Evolutionary conservation across 2,329 filamentous ascomycete genomes (phyloP), one percentile per base, ranked within the genome.

Genomic region (Trichoderma sp.): DNA sequence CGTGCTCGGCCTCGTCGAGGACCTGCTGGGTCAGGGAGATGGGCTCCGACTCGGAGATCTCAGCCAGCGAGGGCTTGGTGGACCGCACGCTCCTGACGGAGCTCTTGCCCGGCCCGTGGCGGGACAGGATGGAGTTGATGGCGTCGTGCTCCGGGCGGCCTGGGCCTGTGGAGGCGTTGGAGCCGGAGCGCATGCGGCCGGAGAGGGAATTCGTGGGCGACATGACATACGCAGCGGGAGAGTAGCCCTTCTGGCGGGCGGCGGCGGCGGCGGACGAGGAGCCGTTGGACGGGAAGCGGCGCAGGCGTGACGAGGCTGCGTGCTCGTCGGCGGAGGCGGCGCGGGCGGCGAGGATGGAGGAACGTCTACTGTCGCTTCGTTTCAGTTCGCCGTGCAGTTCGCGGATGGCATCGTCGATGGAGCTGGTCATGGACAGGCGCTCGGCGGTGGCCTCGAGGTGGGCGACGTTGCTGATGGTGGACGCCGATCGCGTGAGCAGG

Each of bases 391-490:
- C 83, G 79, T 92, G 89, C 72, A 93, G 83, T 75, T 91, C 88
- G 70, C 91, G 87, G 74, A 94, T 94, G 73, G 92, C 91, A 81
- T 92, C 88, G 74, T 91, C 91, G 75, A 94, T 91, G 71, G 92
- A 92, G 71, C 89, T 92, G 68, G 89, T 90, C 82, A 87, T 87
- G 73, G 90, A 92, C 78, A 94, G 83, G 72, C 89, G 86, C 79
- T 94, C 91, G 60, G 92, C 92, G 13, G 89, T 90, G 72, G 91
- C 89, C 79, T 95, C 92, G 71, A 94, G 87, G 61, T 89, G 87
- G 72, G 90, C 88, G 71, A 94, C 89, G 81, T 91, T 93, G 76
- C 85, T 85, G 21, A 86, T 81, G 76, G 88, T 89, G 37, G 87
- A 87, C 31, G 86, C 88, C 69, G 89, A 87, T 68, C 89, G 84